Evolutionary conservation across 495 filamentous ascomycete species (phyloP), one percentile per base, ranked within the genome.

Genomic region (Neurospora sp.): DNA sequence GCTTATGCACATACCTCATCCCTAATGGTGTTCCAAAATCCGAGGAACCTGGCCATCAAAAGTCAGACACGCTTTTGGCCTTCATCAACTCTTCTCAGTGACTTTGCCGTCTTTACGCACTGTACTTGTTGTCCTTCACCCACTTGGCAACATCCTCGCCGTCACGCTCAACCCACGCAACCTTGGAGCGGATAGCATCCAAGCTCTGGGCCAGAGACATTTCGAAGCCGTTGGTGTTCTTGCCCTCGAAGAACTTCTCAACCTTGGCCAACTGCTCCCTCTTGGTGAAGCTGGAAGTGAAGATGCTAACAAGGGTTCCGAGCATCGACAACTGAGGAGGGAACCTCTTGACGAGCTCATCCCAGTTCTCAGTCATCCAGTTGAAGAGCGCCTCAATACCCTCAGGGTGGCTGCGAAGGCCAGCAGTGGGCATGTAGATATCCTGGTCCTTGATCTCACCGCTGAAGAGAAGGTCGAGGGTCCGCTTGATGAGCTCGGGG

Each of bases 361-460:
- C 91, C 94, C 94, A 99, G 85, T 97, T 95, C 72, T 89, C 85
- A 79, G 90, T 92, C 84, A 96, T 85, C 92, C 93, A 98, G 62
- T 74, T 78, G 88, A 92, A 98, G 73, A 97, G 85, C 12, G 91
- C 92, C 72, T 93, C 86, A 69, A 95, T 91, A 77, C 96, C 96
- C 66, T 89, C 88, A 5, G 87, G 82, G 79, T 97, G 92, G 76
- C 86, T 89, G 72, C 96, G 89, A 70, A 99, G 87, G 37, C 92
- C 93, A 46, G 88, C 87, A 37, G 96, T 82, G 4, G 88, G 96
- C 79, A 97, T 90, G 85, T 98, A 98, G 76, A 99, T 90, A 78
- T 99, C 96, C 83, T 99, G 96, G 76, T 91, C 94, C 85, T 97
- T 96, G 81, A 99, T 93, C 74, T 97, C 92, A 48, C 90, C 88